phyloP scores from a whole-genome alignment of 2,329 filamentous ascomycete genomes.

The Aureobasidium sp. region DNA sequence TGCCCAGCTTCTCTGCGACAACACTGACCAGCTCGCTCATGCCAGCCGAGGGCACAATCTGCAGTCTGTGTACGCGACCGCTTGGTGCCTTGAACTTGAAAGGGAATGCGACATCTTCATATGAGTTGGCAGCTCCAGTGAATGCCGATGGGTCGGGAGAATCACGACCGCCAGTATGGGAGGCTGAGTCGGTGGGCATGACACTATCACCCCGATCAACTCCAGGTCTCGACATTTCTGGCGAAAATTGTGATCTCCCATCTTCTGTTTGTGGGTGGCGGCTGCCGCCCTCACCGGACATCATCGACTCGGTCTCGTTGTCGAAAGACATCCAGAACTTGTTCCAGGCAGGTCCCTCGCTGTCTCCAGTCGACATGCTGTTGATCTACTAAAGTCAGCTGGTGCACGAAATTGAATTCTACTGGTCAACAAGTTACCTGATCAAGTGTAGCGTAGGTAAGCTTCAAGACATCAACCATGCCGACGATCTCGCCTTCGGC shows the following conservation, averaged over 20 bases:
- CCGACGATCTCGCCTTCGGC: constrained; percentile 91
- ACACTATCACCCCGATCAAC: constrained; percentile 74
- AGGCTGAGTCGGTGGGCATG: constrained; percentile 88
- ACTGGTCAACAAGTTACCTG: constrained; percentile 54
- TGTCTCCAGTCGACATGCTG: constrained; percentile 81
- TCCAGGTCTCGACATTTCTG: constrained; percentile 58
- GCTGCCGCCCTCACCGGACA: constrained; percentile 82
- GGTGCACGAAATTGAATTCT: not conserved
- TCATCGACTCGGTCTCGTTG: constrained; percentile 90
- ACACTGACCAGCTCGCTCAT: constrained; percentile 69
- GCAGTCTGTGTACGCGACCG: constrained; percentile 86
- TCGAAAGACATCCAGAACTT: constrained; percentile 98
- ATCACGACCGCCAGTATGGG: constrained; percentile 70
- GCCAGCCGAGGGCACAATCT: constrained; percentile 73
- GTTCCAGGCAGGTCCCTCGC: constrained; percentile 96
- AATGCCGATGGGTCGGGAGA: constrained; percentile 64
- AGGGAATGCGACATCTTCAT: constrained; percentile 72
- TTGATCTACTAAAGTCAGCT: constrained; percentile 53
- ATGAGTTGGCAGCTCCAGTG: constrained; percentile 47
- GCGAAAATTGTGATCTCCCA: constrained; percentile 72
- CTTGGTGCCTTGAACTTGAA: constrained; percentile 99
- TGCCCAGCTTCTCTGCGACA: constrained; percentile 77
- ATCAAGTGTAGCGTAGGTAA: constrained; percentile 96
- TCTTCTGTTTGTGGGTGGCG: constrained; percentile 63
- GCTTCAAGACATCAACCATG: constrained; percentile 97